Evolutionary conservation across 1,139 yeast genomes (phyloP).

Genomic region (Kurtzmaniella natalensis): DNA sequence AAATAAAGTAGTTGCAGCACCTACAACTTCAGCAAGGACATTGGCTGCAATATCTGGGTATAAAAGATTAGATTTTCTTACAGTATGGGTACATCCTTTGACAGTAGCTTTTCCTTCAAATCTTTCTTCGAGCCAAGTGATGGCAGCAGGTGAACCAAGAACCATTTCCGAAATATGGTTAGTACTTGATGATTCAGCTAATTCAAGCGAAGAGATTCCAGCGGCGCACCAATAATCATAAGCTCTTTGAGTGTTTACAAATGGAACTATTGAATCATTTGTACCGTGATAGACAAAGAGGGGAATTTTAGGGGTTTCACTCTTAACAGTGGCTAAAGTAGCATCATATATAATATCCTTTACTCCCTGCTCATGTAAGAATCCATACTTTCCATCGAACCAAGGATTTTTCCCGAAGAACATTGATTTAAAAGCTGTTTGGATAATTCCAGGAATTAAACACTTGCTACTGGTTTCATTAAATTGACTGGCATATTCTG

Average conservation of each 20-base stretch:
- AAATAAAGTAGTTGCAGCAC: constrained; percentile 2
- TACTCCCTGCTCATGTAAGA: constrained; percentile 15
- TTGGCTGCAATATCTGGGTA: constrained; percentile 5
- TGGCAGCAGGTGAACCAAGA: constrained; percentile 28
- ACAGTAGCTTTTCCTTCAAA: constrained; percentile 20
- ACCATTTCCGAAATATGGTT: constrained; percentile 25
- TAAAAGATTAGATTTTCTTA: constrained; percentile 2
- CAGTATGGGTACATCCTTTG: constrained; percentile 19
- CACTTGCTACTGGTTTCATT: no score
- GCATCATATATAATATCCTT: constrained; percentile 15
- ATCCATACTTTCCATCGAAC: constrained; percentile 14
- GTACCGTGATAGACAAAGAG: constrained; percentile 31
- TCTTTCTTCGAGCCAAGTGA: constrained; percentile 21
- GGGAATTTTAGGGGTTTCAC: constrained; percentile 26
- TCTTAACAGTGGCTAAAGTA: constrained; percentile 17
- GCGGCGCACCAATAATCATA: constrained; percentile 29
- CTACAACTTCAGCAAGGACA: constrained; percentile 1
- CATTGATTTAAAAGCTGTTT: constrained; percentile 2
- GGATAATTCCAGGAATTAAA: no score
- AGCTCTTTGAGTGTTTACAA: constrained; percentile 17
- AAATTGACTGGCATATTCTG: no score
- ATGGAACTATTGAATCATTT: constrained; percentile 26
- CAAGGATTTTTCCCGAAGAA: constrained; percentile 13
- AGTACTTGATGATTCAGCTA: constrained; percentile 19
- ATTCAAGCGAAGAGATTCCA: constrained; percentile 28